Conservation (phyloP, 805 yeast species). For the Yarrowia phangngaensis region DNA sequence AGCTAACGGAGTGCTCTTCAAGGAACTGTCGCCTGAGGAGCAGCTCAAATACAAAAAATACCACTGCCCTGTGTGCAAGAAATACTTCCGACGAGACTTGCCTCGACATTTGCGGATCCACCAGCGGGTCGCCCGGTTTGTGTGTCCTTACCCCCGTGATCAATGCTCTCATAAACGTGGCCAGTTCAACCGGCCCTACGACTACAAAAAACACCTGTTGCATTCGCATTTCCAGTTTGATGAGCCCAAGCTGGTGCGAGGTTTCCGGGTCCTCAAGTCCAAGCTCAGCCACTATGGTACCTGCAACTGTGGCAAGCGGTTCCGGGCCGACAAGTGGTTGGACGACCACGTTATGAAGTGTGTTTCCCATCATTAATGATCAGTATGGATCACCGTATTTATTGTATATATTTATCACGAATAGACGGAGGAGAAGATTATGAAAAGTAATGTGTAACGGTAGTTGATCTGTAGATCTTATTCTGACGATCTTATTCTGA, state of each 20-base stretch:
- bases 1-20: constrained; percentile 13
- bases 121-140: constrained; percentile 53
- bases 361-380: constrained; percentile 34
- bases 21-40: constrained; percentile 9
- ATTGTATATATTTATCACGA: constrained; percentile 25
- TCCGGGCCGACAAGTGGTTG: constrained; percentile 54
- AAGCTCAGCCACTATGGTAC: constrained; percentile 51
- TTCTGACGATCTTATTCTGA: too few relatives aligned
- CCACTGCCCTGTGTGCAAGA: constrained; percentile 52
- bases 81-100: constrained; percentile 55
- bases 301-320: constrained; percentile 52
- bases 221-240: constrained; percentile 59
- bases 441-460: too few relatives aligned
- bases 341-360: constrained; percentile 45
- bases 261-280: constrained; percentile 50
- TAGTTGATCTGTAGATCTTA: too few relatives aligned
- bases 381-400: too few relatives aligned
- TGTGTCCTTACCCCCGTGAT: constrained; percentile 54
- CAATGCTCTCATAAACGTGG: constrained; percentile 58
- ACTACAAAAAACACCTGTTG: constrained; percentile 60
- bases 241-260: constrained; percentile 43
- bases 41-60: constrained; percentile 30
- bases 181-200: constrained; percentile 63
- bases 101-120: constrained; percentile 62
- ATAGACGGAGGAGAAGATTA: too few relatives aligned